Evolutionary conservation across 2,329 filamentous ascomycete genomes (phyloP), one percentile per base, ranked within the genome.

Genomic region (Pseudocercospora macadamiae): DNA sequence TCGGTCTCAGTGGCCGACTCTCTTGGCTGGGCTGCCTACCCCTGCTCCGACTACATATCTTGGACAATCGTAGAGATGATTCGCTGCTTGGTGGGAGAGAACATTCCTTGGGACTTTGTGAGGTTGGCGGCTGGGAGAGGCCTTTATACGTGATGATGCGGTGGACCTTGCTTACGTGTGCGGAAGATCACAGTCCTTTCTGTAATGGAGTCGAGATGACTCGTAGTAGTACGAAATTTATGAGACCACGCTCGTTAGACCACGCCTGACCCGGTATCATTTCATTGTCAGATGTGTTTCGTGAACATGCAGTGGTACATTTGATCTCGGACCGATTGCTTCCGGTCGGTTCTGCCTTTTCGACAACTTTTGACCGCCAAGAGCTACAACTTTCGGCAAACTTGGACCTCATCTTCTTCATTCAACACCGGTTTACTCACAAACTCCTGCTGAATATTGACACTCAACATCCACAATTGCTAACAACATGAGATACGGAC

Each of bases 1-100:
- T 88, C 89, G 1, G 79, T 88, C 25, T 79, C 83, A 4, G 83
- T 92, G 18, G 91, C 91, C 1, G 84, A 87, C 67, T 83, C 86
- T 69, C 86, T 86, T 56, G 91, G 91, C 0, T 96, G 92, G 81
- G 88, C 87, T 21, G 86, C 89, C 5, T 95, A 93, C 71, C 89
- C 89, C 1, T 85, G 88, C 16, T 89, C 88, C 21, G 90, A 96
- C 73, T 89, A 92, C 28, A 88, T 87, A 57, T 90, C 90, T 0
- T 95, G 92, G 77, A 93, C 89, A 19, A 93, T 89, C 2, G 90
- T 93, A 4, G 89, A 95, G 76, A 93, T 87, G 49, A 76, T 95
- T 55, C 81, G 90, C 65, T 74, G 93, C 59, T 80, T 96, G 21
- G 89, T 93, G 9, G 91, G 91, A 8, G 90, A 95, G 76, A 95